Percentiles rank a stretch among this genome's conserved stretches.
phyloP scores from a whole-genome alignment of 1,139 yeast species.

The Yamadazyma dushanensis region DNA sequence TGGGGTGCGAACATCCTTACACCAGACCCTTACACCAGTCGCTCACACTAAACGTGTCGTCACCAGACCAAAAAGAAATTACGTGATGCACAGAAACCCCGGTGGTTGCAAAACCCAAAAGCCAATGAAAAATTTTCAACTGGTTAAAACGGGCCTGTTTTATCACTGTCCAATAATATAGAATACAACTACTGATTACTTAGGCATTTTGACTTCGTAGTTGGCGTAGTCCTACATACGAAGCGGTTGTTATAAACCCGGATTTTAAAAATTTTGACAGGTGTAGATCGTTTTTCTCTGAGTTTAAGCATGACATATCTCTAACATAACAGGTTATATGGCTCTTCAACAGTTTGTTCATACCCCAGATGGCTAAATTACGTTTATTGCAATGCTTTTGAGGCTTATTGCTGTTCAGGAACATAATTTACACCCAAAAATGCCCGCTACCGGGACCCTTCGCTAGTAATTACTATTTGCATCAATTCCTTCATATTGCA shows the following conservation, averaged over 20 bases:
- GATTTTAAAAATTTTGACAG: too few species aligned
- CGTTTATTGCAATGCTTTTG: too few species aligned
- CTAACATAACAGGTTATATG: too few species aligned
- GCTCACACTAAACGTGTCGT: not conserved
- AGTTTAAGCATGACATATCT: too few species aligned
- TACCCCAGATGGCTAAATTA: too few species aligned
- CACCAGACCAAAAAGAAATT: too few species aligned
- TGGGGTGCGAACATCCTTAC: slow-evolving; percentile 1
- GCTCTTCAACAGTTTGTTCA: too few species aligned
- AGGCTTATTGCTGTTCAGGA: too few species aligned
- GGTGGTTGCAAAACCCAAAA: slow-evolving; percentile 1
- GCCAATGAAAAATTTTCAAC: slow-evolving; percentile 1
- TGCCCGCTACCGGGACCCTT: slow-evolving; percentile 4
- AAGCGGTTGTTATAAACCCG: too few species aligned
- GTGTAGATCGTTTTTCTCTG: too few species aligned
- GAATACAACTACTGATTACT: not conserved
- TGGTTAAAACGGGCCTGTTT: slow-evolving; percentile 2
- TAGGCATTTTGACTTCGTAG: not conserved
- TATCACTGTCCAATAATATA: slow-evolving; percentile 1
- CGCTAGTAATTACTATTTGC: slow-evolving; percentile 4
- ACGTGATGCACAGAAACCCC: slow-evolving; percentile 1
- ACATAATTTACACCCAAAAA: too few species aligned
- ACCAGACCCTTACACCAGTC: slow-evolving; percentile 1
- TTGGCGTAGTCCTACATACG: not conserved
- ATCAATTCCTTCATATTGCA: slow-evolving; percentile 2